Conservation (phyloP, 768 basidiomycete genomes). For the Lactarius akahatsu region DNA sequence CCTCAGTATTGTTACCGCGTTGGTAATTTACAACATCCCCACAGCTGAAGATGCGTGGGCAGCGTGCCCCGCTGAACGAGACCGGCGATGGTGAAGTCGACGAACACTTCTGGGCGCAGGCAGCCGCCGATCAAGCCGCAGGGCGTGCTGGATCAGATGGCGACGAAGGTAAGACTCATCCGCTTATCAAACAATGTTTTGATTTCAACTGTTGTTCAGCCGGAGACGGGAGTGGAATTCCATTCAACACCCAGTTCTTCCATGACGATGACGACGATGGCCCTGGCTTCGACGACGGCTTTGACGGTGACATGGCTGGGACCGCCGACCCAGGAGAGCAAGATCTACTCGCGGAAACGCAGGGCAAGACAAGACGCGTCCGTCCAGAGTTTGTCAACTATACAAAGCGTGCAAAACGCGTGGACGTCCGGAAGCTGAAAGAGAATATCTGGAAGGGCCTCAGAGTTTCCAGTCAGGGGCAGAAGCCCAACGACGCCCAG, state of each 20-base stretch:
- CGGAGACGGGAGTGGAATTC: slow-evolving; percentile 57
- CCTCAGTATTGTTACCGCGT: not conserved
- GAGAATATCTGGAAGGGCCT: slow-evolving; percentile 97
- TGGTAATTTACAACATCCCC: slow-evolving; percentile 6
- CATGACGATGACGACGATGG: slow-evolving; percentile 87
- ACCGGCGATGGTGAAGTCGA: slow-evolving; percentile 86
- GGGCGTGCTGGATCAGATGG: slow-evolving; percentile 51
- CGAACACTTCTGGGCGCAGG: slow-evolving; percentile 96
- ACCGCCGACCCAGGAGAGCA: slow-evolving; percentile 72
- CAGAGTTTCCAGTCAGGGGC: slow-evolving; percentile 62
- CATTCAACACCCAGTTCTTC: slow-evolving; percentile 97
- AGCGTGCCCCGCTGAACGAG: slow-evolving; percentile 52
- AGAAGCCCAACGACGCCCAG: slow-evolving; percentile 43
- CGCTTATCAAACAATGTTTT: not conserved
- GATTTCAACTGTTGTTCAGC: slow-evolving; percentile 27
- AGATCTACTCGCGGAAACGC: slow-evolving; percentile 82
- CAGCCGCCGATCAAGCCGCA: slow-evolving; percentile 79
- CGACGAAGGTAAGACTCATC: slow-evolving; percentile 54
- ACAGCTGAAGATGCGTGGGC: slow-evolving; percentile 89
- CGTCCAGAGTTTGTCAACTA: slow-evolving; percentile 90
- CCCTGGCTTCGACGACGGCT: slow-evolving; percentile 59
- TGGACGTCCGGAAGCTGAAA: slow-evolving; percentile 95
- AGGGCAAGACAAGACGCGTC: slow-evolving; percentile 71
- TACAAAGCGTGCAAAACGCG: slow-evolving; percentile 91
- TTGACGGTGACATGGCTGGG: slow-evolving; percentile 51